A percentile compares a stretch with the other conserved stretches of the same genome.
Conservation (phyloP, 2,329 filamentous ascomycete genomes). For the Penicillium rolfsii region DNA sequence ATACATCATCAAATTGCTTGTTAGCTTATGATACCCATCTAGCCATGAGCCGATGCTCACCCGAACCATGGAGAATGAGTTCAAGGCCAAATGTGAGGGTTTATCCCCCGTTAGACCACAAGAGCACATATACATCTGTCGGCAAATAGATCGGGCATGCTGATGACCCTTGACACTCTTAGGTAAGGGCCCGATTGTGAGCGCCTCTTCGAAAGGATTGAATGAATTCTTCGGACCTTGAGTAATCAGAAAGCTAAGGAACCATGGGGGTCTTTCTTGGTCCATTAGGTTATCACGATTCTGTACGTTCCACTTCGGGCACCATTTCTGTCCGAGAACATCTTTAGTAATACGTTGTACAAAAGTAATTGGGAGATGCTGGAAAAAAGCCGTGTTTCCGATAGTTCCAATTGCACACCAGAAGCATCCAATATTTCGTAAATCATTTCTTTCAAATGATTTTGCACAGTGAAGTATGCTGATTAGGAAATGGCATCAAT, state of each 20-base stretch:
- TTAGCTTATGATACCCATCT: conserved; percentile 6
- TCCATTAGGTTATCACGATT: no score
- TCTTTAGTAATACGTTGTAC: not conserved
- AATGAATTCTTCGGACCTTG: no score
- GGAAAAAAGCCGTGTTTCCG: conserved; percentile 12
- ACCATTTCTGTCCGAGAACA: conserved; percentile 7
- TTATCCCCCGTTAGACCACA: conserved; percentile 48
- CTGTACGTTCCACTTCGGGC: no score
- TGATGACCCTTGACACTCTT: no score
- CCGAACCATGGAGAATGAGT: conserved; percentile 78
- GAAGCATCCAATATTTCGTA: conserved; percentile 18
- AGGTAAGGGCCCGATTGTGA: no score
- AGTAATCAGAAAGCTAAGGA: no score
- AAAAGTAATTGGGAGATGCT: conserved; percentile 4
- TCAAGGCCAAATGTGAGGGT: conserved; percentile 62
- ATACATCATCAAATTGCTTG: conserved; percentile 62
- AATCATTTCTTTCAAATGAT: conserved; percentile 9
- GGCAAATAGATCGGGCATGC: no score
- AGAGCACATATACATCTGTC: no score
- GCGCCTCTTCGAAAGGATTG: no score
- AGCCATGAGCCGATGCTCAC: conserved; percentile 50
- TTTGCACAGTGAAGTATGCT: no score
- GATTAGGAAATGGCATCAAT: no score
- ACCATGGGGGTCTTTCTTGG: no score
- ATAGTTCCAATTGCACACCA: conserved; percentile 11